Base-by-base conservation (phyloP, 2,329 filamentous ascomycete species). In the Cadophora luteo-olivacea region DNA sequence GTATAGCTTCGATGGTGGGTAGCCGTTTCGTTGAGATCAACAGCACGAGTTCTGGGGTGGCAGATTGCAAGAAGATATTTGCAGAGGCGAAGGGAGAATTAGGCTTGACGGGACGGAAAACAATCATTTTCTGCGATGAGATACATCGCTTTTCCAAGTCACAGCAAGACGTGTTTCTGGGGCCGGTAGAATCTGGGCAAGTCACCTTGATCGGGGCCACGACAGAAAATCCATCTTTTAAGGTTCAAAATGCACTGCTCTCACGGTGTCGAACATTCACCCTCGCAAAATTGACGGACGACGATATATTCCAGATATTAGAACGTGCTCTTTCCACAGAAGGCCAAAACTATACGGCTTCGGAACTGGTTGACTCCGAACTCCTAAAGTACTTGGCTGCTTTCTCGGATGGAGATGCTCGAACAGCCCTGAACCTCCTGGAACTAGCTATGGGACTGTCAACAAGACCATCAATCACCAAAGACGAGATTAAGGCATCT, bases 91-190 rank as follows among this genome's bases (percentile, higher is more conserved):
- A 87, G 69, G 92, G 89, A 75, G 96, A 98, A 78, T 81, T 94
- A 58, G 82, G 84, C 0, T 83, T 98, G 63, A 97, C 93, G 0
- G 95, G 95, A 1, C 87, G 94, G 70, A 95, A 92, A 81, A 98
- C 96, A 0, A 97, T 99, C 72, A 89, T 99, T 72, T 99, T 99
- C 79, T 97, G 95, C 81, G 96, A 99, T 81, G 96, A 98, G 66
- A 79, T 78, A 52, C 78, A 79, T 70, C 85, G 95, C 33, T 77
- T 78, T 69, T 73, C 75, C 74, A 97, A 97, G 81, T 86, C 90
- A 0, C 96, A 98, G 79, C 96, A 99, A 78, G 96, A 98, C 80
- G 92, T 97, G 0, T 98, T 98, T 74, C 84, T 99, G 1, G 93
- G 91, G 19, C 95, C 95, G 0, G 95, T 98, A 25, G 96, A 99